These are phyloP conservation scores for Lonicera japonica DNA, from an alignment of 129 eudicot species.

Conservation along the genomic window DNA sequence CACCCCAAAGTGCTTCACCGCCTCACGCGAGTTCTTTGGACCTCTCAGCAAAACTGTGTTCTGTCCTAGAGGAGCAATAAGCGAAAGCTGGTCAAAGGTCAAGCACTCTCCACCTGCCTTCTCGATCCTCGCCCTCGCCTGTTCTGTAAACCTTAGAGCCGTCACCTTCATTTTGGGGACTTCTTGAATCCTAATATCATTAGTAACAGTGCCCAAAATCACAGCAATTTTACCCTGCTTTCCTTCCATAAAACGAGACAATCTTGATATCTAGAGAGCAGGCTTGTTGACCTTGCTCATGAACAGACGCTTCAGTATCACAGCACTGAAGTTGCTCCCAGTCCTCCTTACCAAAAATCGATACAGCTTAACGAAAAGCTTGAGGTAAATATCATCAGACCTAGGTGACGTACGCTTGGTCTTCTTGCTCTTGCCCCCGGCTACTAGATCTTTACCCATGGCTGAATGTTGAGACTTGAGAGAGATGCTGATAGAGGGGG, in stretches of 20 bases:
- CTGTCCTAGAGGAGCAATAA: slow-evolving; percentile 22
- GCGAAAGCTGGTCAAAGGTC: slow-evolving; percentile 34
- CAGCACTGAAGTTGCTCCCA: slow-evolving; percentile 50
- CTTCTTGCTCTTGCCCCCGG: slow-evolving; percentile 47
- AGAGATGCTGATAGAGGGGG: background rate
- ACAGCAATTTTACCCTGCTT: slow-evolving; percentile 36
- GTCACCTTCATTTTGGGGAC: slow-evolving; percentile 29
- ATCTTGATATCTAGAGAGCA: slow-evolving; percentile 40
- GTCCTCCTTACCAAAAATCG: slow-evolving; percentile 58
- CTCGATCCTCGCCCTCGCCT: slow-evolving; percentile 37
- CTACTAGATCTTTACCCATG: slow-evolving; percentile 35
- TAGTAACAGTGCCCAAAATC: slow-evolving; percentile 20
- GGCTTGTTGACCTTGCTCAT: slow-evolving; percentile 59
- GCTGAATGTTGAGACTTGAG: background rate
- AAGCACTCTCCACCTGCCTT: slow-evolving; percentile 39
- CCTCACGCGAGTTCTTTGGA: slow-evolving; percentile 48
- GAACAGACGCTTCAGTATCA: slow-evolving; percentile 44
- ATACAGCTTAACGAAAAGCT: slow-evolving; percentile 51
- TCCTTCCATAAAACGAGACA: slow-evolving; percentile 41
- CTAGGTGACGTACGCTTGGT: slow-evolving; percentile 43
- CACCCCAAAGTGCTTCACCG: slow-evolving; percentile 53
- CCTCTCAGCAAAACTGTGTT: slow-evolving; percentile 50
- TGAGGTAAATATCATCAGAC: slow-evolving; percentile 44
- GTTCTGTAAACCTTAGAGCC: slow-evolving; percentile 30
- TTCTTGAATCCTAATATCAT: slow-evolving; percentile 28